Base-by-base conservation (phyloP, 352 stramenopile genomes). In the Globisporangium yorkense region DNA sequence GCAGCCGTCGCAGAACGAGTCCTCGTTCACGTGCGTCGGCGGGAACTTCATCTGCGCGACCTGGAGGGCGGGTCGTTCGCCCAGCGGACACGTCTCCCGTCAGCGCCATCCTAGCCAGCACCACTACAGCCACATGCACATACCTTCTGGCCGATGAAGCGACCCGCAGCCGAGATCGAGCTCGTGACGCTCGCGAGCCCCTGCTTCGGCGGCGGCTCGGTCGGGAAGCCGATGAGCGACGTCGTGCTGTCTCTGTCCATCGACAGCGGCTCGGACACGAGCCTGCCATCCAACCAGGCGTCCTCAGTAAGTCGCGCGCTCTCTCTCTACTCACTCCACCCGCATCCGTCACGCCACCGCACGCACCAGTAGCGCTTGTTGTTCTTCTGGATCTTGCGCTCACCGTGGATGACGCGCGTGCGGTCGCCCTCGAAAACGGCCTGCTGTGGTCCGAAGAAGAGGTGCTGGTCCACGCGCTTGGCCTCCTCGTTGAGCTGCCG, bases 1-100 rank as follows among this genome's bases (percentile, higher is more conserved):
- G 54, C 86, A 96, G 56, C 86, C 86, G 57, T 96, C 86, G 63
- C 86, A 96, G 75, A 96, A 96, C 62, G 86, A 94, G 64, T 95
- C 82, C 15, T 91, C 80, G 67, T 95, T 91, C 46, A 95, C 75
- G 52, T 93, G 77, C 8, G 70, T 71, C 15, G 79, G 62, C 46
- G 82, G 72, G 46, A 87, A 76, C 67, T 93, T 93, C 70, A 92
- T 78, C 59, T 82, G 70, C 46, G 84, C 78, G 27, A 95, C 71
- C 73, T 83, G 45, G 8, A 27, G 24, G 24, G 24, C 24, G 24
- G 24, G 24, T 27, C 24, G 24, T 27, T 27, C 1, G 24, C 24
- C 24, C 24, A 27, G 24, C 1, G 24, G 24, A 27, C 24, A 27
- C 24, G 24, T 27, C 24, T 27, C 24, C 24, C 24, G 24, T 27